These are phyloP conservation scores for Ascomycota sp. DNA, from an alignment of 2,329 filamentous ascomycete species.

Conservation along the genomic window DNA sequence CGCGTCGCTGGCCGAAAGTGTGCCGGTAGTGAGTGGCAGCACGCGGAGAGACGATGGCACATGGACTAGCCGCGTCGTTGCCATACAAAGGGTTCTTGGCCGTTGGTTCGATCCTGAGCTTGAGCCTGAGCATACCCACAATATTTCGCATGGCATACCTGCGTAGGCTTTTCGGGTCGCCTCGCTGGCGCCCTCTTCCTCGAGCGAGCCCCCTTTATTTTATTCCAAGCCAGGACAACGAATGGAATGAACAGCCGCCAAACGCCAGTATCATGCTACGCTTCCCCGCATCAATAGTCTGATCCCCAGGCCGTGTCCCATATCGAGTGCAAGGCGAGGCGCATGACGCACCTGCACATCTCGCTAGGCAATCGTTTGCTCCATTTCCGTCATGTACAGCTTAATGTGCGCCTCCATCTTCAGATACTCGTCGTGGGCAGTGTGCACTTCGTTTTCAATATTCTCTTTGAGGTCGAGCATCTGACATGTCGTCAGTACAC, in stretches of 20 bases:
- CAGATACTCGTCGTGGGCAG: slow-evolving; percentile 80
- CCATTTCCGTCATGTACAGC: slow-evolving; percentile 97
- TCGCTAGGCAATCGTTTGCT: slow-evolving; percentile 46
- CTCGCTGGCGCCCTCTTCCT: too few relatives aligned
- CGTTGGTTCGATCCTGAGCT: slow-evolving; percentile 40
- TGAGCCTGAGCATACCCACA: too few relatives aligned
- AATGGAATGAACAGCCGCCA: too few relatives aligned
- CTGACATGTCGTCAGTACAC: slow-evolving; percentile 24
- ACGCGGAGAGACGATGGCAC: slow-evolving; percentile 27
- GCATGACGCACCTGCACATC: not conserved
- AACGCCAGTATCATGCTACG: slow-evolving; percentile 1
- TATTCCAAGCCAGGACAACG: too few relatives aligned
- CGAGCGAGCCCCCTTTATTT: not conserved
- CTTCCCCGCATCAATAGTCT: slow-evolving; percentile 1
- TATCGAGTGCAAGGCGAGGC: not conserved
- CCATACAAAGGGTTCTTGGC: slow-evolving; percentile 33
- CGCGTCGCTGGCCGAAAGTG: slow-evolving; percentile 24
- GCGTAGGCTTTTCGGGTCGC: too few relatives aligned
- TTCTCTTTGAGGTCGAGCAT: slow-evolving; percentile 97
- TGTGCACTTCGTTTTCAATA: slow-evolving; percentile 84
- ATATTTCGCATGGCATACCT: too few relatives aligned
- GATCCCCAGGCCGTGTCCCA: not conserved
- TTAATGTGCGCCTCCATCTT: slow-evolving; percentile 97
- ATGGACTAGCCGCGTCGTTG: slow-evolving; percentile 38
- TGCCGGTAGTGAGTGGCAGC: slow-evolving; percentile 43